Evolutionary conservation across 768 basidiomycete genomes (phyloP), one percentile per base, ranked within the genome.

Genomic region (Hemileccinum rubropunctum): DNA sequence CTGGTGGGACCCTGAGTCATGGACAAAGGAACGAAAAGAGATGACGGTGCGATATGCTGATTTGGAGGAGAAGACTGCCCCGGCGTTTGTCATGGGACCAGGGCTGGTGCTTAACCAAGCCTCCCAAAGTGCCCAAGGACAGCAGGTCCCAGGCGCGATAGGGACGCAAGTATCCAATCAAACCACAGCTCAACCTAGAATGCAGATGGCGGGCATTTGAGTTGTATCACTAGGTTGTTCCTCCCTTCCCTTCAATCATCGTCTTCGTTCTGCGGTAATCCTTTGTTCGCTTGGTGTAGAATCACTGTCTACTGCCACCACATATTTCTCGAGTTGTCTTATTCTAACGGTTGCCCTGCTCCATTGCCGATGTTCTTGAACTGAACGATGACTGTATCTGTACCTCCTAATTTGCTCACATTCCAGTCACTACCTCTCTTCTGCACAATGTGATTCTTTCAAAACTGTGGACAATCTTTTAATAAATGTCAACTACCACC

Each of bases 1-100:
- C 42, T 88, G 83, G 75, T 95, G 92, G 87, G 88, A 91, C 60
- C 81, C 84, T 10, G 86, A 90, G 52, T 82, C 79, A 65, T 86
- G 84, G 85, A 73, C 76, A 51, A 87, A 89, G 71, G 82, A 84
- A 60, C 77, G 85, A 62, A 88, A 86, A 69, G 83, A 88, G 63
- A 82, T 86, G 79, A 82, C 80, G 14, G 86, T 89, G 42, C 70
- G 86, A 53, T 88, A 88, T 58, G 66, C 79, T 47, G 87, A 88
- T 62, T 71, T 88, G 60, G 85, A 87, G 70, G 87, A 88, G 71
- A 86, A 86, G 75, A 81, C 73, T 34, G 65, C 71, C 11, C 81
- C 86, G 4, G 83, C 82, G 27, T 87, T 86, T 58, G 71, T 72
- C 36, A 74, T 69, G 51, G 79, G 79, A 1, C 72, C 76, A 39